A percentile compares a stretch with the other conserved stretches of the same genome.
phyloP scores from a whole-genome alignment of 257 asterid genomes.

The Sherardia arvensis region DNA sequence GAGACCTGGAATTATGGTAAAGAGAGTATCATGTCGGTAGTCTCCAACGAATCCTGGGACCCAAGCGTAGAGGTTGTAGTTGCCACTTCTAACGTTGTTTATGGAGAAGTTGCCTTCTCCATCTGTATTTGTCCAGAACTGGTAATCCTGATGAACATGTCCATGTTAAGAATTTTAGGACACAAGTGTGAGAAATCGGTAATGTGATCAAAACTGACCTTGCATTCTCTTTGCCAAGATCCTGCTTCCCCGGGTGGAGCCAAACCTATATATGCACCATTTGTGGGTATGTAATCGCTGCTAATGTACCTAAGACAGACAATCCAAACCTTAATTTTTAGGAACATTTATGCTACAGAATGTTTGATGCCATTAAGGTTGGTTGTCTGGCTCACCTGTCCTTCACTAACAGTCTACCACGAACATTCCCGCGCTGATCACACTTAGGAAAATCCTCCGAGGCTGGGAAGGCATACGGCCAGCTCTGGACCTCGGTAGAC shows the following conservation, averaged over 20 bases:
- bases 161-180: background rate
- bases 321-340: background rate
- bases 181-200: background rate
- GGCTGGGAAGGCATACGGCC: constrained; percentile 79
- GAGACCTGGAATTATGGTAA: constrained; percentile 46
- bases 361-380: background rate
- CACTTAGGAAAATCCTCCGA: constrained; percentile 52
- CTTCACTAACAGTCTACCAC: constrained; percentile 46
- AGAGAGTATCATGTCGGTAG: constrained; percentile 25
- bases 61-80: constrained; percentile 58
- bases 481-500: constrained; percentile 40
- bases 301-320: constrained; percentile 31
- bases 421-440: constrained; percentile 41
- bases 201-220: constrained; percentile 31
- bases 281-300: constrained; percentile 38
- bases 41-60: constrained; percentile 69
- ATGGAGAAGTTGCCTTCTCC: constrained; percentile 46
- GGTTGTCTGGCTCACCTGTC: constrained; percentile 36
- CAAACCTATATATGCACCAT: constrained; percentile 54
- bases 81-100: constrained; percentile 30
- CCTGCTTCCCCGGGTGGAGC: constrained; percentile 66
- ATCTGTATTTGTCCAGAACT: constrained; percentile 56
- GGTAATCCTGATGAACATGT: constrained; percentile 44
- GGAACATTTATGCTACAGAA: background rate
- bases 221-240: constrained; percentile 80